A percentile compares a stretch with the other conserved stretches of the same genome.
phyloP scores from a whole-genome alignment of 345 rosid species.

The Lagerstroemia speciosa region DNA sequence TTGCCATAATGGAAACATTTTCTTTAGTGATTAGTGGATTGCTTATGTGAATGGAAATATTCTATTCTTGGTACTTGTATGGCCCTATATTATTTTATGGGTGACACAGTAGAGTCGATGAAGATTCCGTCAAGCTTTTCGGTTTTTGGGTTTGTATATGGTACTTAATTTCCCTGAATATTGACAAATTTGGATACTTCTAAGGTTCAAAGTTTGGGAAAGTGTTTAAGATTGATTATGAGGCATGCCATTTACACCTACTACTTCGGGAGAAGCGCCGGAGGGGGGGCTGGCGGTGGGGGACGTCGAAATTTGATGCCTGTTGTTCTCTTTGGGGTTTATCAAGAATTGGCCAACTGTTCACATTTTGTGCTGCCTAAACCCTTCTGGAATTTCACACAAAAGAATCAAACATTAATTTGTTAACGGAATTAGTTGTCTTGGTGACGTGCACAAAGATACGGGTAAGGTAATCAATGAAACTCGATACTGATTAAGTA shows the following conservation, averaged over 20 bases:
- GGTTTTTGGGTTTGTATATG: background rate
- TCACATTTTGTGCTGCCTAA: too few relatives aligned
- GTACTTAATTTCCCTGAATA: background rate
- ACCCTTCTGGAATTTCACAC: too few relatives aligned
- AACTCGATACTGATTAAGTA: background rate
- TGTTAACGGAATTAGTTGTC: too few relatives aligned
- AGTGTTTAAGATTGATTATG: background rate
- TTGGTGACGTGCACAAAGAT: background rate
- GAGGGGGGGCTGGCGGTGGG: too few relatives aligned
- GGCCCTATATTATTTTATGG: background rate
- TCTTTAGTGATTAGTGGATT: background rate
- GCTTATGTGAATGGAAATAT: background rate
- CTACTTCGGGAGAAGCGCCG: background rate
- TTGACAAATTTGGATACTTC: background rate
- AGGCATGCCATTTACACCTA: conserved; percentile 1
- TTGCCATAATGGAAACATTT: conserved; percentile 1
- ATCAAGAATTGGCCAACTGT: too few relatives aligned
- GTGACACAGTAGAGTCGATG: background rate
- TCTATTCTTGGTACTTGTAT: background rate
- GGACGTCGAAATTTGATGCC: background rate
- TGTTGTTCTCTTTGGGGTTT: background rate
- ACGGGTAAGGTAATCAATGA: background rate
- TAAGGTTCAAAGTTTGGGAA: background rate
- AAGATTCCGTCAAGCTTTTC: background rate
- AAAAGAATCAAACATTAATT: too few relatives aligned